phyloP scores from a whole-genome alignment of 148 eudicot genomes.

The Rhododendron kiyosumense region DNA sequence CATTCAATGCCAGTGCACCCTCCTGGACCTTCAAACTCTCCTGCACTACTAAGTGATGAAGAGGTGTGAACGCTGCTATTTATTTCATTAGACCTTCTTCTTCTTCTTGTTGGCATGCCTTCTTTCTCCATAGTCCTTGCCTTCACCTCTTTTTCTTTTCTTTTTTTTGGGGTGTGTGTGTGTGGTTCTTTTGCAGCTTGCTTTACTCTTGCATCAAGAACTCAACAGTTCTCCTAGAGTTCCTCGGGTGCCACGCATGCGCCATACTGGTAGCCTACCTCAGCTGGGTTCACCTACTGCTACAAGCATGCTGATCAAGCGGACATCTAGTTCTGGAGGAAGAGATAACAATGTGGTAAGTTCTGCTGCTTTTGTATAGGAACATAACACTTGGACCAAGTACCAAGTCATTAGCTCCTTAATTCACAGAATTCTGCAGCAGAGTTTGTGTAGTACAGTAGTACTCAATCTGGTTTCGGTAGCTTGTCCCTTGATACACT shows the following conservation, averaged over 20 bases:
- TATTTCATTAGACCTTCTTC: neutral
- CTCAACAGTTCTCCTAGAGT: conserved; percentile 98
- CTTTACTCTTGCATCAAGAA: conserved; percentile 88
- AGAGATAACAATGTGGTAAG: conserved; percentile 65
- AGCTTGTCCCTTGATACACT: conserved; percentile 1
- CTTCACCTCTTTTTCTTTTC: neutral
- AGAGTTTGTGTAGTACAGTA: neutral
- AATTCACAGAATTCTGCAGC: neutral
- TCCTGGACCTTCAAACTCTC: conserved; percentile 51
- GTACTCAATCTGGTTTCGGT: neutral
- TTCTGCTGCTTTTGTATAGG: conserved; percentile 7
- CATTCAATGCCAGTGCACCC: conserved; percentile 39
- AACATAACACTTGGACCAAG: neutral
- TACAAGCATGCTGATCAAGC: conserved; percentile 62
- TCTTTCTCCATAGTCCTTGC: neutral
- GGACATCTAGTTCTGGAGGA: conserved; percentile 62
- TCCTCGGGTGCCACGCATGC: conserved; percentile 93
- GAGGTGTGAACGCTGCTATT: conserved; percentile 49
- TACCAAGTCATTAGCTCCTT: neutral
- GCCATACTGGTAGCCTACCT: conserved; percentile 79
- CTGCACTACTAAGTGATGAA: conserved; percentile 88
- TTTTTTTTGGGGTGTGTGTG: neutral
- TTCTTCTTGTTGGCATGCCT: neutral
- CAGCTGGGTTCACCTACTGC: conserved; percentile 65
- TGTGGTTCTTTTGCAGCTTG: conserved; percentile 57